Evolutionary conservation across 75 land plant species (phyloP), one percentile per base, ranked within the genome.

Genomic region (Picea glauca): DNA sequence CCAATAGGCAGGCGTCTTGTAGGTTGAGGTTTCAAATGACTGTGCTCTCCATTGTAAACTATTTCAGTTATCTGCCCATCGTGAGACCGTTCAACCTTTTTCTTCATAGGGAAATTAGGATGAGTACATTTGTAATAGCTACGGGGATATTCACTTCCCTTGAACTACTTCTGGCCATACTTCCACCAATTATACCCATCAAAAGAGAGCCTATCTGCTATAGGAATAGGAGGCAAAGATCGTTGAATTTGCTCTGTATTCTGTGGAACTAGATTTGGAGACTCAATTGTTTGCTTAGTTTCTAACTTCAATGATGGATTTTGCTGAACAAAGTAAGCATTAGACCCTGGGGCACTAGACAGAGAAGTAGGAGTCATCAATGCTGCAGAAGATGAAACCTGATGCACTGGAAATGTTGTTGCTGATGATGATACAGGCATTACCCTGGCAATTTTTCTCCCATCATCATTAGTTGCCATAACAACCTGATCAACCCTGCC

Each of bases 171-270:
- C n/a, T n/a, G n/a, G n/a, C n/a, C n/a, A n/a, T n/a, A n/a, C n/a
- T n/a, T n/a, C n/a, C n/a, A n/a, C n/a, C n/a, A n/a, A n/a, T 85
- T 90, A 72, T 87, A 93, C n/a, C 91, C 95, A 85, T 93, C 95
- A 80, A 86, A 85, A 14, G 89, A 81, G 30, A 89, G 72, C 58
- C 62, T 59, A 56, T 66, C 0, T 58, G 82, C 74, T 62, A 72
- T 2, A 60, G 76, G 58, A 77, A 82, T 82, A 31, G 32, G 77
- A 13, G 79, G 60, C 32, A 77, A 61, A 30, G 77, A 74, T 67
- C 77, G 43, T 26, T 78, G 76, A 30, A 54, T 75, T 35, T 73
- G 26, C 57, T 78, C 58, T 54, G 32, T 26, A 31, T 56, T 40
- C 26, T 54, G 68, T 21, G 57, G 58, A 62, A 46, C 72, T 58